Evolutionary conservation across 495 filamentous ascomycete species (phyloP), one percentile per base, ranked within the genome.

Genomic region (Penicillium daleae): DNA sequence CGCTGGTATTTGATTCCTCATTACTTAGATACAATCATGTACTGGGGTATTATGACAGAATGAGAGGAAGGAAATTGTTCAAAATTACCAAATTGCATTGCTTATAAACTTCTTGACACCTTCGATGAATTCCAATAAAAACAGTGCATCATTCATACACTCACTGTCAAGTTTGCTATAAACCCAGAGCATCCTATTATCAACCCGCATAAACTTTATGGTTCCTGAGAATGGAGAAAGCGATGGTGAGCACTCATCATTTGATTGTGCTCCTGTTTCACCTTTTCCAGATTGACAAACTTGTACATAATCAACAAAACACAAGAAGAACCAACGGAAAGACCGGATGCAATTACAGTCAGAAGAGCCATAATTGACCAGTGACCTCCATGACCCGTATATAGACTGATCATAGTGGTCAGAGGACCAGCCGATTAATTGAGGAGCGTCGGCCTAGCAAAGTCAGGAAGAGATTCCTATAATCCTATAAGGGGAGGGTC

Each of bases 361-460:
- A 44, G 40, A 44, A 44, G 40, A 44, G 40, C 40, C 19, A 44
- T 44, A 10, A 44, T 44, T 44, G 8, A 44, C 40, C n/a, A 44
- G 40, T 44, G n/a, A 44, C 40, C n/a, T 21, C 40, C 8, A 44
- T 44, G 8, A 6, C 40, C 40, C 7, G 40, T 44, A 10, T 44
- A 44, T 3, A 44, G 40, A 10, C n/a, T 44, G 8, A 44, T 22
- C 6, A 44, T 44, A 4, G n/a, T 21, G 6, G 40, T 44, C 2
- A 44, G 40, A 44, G 22, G 40, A 21, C 40, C 8, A 44, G 40
- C 40, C 3, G 19, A 44, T 44, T 2, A 44, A 44, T 21, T 44
- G 3, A 44, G 19, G 1, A 44, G 40, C 21, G 40, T 44, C 15
- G 8, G 40, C 19, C 40, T 44, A 44, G 40, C 0, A 44, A 6